Base-by-base conservation (phyloP, 495 filamentous ascomycete genomes). In the Rhypophila decipiens region DNA sequence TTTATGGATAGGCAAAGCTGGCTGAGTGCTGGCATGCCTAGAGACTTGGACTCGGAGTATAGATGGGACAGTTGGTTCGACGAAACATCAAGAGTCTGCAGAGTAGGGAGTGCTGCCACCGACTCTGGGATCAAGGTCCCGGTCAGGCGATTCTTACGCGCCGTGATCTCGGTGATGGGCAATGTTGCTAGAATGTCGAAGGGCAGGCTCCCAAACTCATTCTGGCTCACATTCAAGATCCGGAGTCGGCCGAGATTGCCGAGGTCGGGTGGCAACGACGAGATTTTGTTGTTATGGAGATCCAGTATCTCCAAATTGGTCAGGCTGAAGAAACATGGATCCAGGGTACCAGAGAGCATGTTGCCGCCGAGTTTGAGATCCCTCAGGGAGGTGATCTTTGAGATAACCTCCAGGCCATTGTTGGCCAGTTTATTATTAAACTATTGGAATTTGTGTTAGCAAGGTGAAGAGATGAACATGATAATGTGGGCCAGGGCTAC, bases 311-410 rank as follows among this genome's bases (percentile, higher is more conserved):
- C 90, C 4, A 99, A 70, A 19, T 82, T 77, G 23, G 56, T 58
- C 39, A 97, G 67, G 23, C 70, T 71, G 17, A 70, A 59, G 37
- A 95, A 72, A 27, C 68, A 66, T 2, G 72, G 44, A 46, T 79
- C 69, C 5, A 96, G 65, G 3, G 71, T 57, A 5, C 87, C 90
- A 33, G 80, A 67, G 4, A 99, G 60, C 7, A 74, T 66, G 52
- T 97, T 97, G 22, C 88, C 84, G 12, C 82, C 83, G 2, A 99
- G 69, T 54, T 84, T 90, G 7, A 99, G 70, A 51, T 96, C 90
- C 21, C 80, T 74, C 19, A 99, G 69, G 18, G 75, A 73, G 4
- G 61, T 58, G 27, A 96, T 80, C 56, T 89, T 79, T 23, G 77
- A 71, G 13, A 97, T 76, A 22, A 87, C 67, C n/a, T 85, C 74